Evolutionary conservation across 2,329 filamentous ascomycete genomes (phyloP).

Genomic region (Fusarium sp.): DNA sequence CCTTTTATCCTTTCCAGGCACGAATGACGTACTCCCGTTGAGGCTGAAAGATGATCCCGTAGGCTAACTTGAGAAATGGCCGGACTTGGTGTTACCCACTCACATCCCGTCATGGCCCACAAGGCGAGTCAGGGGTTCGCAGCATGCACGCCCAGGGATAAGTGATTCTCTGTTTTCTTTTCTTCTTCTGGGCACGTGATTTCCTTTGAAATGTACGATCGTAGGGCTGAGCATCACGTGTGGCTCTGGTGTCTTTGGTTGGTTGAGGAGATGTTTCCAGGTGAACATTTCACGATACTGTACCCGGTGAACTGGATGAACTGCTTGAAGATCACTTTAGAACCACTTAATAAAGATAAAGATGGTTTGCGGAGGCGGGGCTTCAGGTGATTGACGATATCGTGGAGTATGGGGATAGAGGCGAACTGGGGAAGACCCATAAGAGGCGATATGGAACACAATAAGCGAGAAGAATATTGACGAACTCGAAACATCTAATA

Average conservation of each 20-base stretch:
- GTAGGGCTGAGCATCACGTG: constrained; percentile 2
- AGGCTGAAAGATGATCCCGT: constrained; percentile 7
- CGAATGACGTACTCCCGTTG: constrained; percentile 3
- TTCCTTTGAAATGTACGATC: not conserved
- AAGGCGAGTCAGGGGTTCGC: constrained; percentile 24
- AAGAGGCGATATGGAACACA: not conserved
- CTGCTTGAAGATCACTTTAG: not conserved
- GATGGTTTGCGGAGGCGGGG: constrained; percentile 2
- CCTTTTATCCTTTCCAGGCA: not conserved
- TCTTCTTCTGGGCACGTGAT: not conserved
- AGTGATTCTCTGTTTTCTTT: not conserved
- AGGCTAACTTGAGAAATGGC: constrained; percentile 1
- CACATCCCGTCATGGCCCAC: constrained; percentile 8
- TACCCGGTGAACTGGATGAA: not conserved
- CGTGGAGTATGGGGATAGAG: not conserved
- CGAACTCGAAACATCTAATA: not conserved
- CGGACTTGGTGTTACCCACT: not conserved
- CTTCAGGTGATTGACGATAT: not conserved
- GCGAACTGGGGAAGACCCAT: not conserved
- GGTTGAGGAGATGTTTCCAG: not conserved
- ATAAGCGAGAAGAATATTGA: not conserved
- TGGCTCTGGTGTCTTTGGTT: too few species aligned
- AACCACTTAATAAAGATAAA: constrained; percentile 1
- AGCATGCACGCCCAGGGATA: constrained; percentile 1
- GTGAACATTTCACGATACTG: not conserved